Percentiles rank a stretch among this genome's conserved stretches.
phyloP scores from a whole-genome alignment of 2,329 filamentous ascomycete species.

The Cercospora sp. region DNA sequence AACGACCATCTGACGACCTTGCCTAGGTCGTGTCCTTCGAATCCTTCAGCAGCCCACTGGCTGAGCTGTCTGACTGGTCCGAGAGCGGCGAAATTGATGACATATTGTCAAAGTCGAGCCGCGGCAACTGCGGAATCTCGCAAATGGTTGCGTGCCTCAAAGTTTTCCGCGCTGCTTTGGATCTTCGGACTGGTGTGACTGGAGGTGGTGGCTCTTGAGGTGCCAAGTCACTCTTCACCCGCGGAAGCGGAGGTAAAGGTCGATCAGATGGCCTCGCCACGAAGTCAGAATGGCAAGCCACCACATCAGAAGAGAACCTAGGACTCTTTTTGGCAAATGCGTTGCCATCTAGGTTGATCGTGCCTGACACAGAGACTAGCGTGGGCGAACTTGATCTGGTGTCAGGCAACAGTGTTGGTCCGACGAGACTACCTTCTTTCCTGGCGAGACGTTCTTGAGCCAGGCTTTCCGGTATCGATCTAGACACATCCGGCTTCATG shows the following conservation, averaged over 20 bases:
- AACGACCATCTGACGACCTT: background rate
- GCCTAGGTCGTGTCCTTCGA: background rate
- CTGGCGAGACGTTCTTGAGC: background rate
- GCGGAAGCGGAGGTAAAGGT: conserved; percentile 14
- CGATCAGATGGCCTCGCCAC: background rate
- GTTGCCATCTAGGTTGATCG: background rate
- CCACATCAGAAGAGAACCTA: background rate
- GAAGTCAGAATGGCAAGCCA: background rate
- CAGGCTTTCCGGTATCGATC: background rate
- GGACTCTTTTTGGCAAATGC: background rate
- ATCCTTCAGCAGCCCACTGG: background rate
- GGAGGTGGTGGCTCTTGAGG: conserved; percentile 15
- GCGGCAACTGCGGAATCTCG: background rate
- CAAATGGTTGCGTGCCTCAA: background rate
- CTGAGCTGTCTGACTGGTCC: background rate
- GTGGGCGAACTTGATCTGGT: conserved; percentile 9
- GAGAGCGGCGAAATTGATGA: conserved; percentile 14
- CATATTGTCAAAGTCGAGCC: background rate
- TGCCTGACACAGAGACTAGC: conserved; percentile 1
- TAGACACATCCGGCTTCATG: background rate
- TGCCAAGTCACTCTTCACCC: conserved; percentile 6
- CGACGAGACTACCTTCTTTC: background rate
- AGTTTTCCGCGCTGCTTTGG: background rate
- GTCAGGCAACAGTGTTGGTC: conserved; percentile 9
- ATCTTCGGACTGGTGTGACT: conserved; percentile 1